Evolutionary conservation across 371 early-diverging fungal genomes (phyloP), one percentile per base, ranked within the genome.

Genomic region (Rhizopus delemar): DNA sequence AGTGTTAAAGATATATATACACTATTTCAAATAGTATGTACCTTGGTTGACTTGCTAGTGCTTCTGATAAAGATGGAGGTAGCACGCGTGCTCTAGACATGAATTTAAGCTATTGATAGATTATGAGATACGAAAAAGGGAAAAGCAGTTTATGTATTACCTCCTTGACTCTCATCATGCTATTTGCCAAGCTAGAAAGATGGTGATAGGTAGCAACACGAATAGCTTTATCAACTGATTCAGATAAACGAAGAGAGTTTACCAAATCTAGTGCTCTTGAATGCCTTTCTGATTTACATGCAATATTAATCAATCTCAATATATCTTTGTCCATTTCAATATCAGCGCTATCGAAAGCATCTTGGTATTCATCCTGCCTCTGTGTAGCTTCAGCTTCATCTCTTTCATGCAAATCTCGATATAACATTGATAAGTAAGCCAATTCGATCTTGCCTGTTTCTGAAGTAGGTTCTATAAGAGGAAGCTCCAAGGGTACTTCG

Each of bases 241-340:
- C 68, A 3, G 80, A 53, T 13, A 73, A 62, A 38, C 77, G 77
- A 28, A 95, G 71, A 63, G 82, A 74, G 12, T 70, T 62, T 7
- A 88, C 77, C 51, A 96, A 64, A 58, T 95, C 95, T 31, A 93
- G 57, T 0, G 92, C 94, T 9, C 92, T 82, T 57, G 90, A 86
- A 0, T 75, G 56, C 41, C 84, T 83, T 34, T 91, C 92, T 0
- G 73, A 68, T 64, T 85, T 86, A 68, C 92, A 92, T 5, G 95
- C 90, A 36, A 71, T 49, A 86, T 90, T 86, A 46, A 96, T 86
- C 59, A 93, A 71, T 41, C 84, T 74, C 39, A 96, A 65, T 4
- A 88, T 53, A 15, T 82, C 64, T 65, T 92, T 94, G 71, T 95
- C 96, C 74, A 90, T 87, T 34, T 87, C 89, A 16, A 80, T 53